Base-by-base conservation (phyloP, 257 asterid genomes). In the Fraxinus americana region DNA sequence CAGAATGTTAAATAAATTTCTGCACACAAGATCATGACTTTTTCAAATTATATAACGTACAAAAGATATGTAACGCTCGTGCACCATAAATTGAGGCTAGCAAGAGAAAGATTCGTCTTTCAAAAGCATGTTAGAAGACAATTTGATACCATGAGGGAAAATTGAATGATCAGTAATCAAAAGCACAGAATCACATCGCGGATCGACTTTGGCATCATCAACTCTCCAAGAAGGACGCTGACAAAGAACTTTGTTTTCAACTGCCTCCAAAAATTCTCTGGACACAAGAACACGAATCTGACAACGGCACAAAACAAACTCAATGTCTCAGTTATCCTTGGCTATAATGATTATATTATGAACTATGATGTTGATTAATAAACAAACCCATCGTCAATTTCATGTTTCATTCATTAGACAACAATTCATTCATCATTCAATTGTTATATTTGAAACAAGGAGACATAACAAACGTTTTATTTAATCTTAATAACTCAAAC, bases 191-290 rank as follows among this genome's bases (percentile, higher is more conserved):
- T 89, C 93, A 75, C 92, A 85, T 13, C 83, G 85, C 75, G 87
- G 87, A 79, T 93, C 89, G 84, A 96, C 89, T 83, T 84, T 90
- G 73, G 97, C 92, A 75, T 96, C 97, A 84, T 89, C 91, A 75
- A 91, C 94, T 71, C 99, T 90, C 92, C 92, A 89, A 73, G 96
- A 77, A 79, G 99, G 99, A 68, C 98, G 99, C 84, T 89, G 86
- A 77, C 75, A 54, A 73, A 83, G 89, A 86, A 92, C 97, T 76
- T 90, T 92, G 50, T 72, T 83, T 78, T 92, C 98, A 81, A 96
- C 87, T 72, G 93, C 93, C 90, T 91, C 97, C 86, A 96, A 86
- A 85, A 96, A 96, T 70, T 93, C 92, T 85, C 87, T 87, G 41
- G 97, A 88, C 76, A 89, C 99, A 32, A 19, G 85, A 77, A 96